Evolutionary conservation across 2,329 filamentous ascomycete species (phyloP), one percentile per base, ranked within the genome.

Genomic region (Ambrosiella cleistominuta): DNA sequence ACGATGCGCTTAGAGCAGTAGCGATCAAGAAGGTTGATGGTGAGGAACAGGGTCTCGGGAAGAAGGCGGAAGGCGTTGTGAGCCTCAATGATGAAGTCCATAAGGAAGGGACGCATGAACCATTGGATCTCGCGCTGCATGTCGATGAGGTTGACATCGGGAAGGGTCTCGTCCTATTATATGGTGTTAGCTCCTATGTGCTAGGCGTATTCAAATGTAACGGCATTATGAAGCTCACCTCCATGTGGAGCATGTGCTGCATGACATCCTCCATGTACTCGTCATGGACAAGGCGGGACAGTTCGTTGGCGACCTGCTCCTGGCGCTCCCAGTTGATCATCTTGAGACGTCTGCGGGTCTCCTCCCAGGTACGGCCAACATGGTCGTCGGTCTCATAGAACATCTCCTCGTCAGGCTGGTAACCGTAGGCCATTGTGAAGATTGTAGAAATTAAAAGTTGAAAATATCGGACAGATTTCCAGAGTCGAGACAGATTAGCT

Each of bases 41-140:
- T 90, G 59, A 98, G 81, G 75, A 96, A 96, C 56, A 98, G 79
- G 1, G 93, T 98, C 70, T 96, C 89, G 45, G 93, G 91, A 11
- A 97, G 79, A 9, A 98, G 79, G 65, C 88, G 86, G 72, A 97
- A 98, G 61, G 91, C 91, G 64, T 88, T 86, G 68, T 98, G 93
- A 55, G 91, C 93, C 78, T 98, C 93, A 66, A 97, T 86, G 64
- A 98, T 80, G 73, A 98, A 98, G 74, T 98, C 93, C 68, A 98
- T 86, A 40, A 98, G 83, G 70, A 96, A 97, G 0, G 93, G 93
- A 66, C 93, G 79, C 93, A 98, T 98, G 73, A 94, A 97, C 93
- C 93, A 98, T 69, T 97, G 89, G 63, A 98, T 97, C 77, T 98
- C 93, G 64, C 90, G 89, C 72, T 98, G 93, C 71, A 97, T 96